Evolutionary conservation across 2,329 filamentous ascomycete species (phyloP), one percentile per base, ranked within the genome.

Genomic region (Hypocreales sp.): DNA sequence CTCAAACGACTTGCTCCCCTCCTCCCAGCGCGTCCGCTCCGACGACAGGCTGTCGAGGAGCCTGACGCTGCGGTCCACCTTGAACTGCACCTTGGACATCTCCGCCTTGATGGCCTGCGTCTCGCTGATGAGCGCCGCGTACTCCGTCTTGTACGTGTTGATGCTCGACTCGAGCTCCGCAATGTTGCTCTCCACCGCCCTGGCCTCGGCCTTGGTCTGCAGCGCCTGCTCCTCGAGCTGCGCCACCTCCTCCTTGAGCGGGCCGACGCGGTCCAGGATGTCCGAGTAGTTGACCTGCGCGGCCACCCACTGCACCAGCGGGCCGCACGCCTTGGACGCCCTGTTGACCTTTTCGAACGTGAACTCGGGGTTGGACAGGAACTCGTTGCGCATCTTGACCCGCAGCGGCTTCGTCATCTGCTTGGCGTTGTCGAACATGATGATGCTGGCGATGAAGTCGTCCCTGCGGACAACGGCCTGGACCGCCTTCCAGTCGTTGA

Each of bases 271-370:
- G 47, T 95, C 86, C 36, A 98, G 61, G 41, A 98, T 98, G 39
- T 90, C 84, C n/a, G 87, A 93, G 54, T 93, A 98, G 45, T 81
- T 84, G 47, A 98, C 90, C 55, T 98, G 90, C 13, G 90, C 92
- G 50, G 82, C 70, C 4, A 93, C 87, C 90, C 90, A 98, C 48
- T 94, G 84, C 12, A 98, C 87, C 10, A 98, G 67, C 15, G 90
- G 92, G 44, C 90, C 92, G 52, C 90, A 98, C 25, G 90, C 90
- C 59, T 90, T 94, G 57, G 81, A 92, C 34, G 90, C 90, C 42
- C 84, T 82, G 54, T 93, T 92, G 51, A 94, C 90, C 51, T 81
- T 81, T 48, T 98, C 90, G 42, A 86, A 92, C 0, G 86, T 94
- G 54, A 95, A 98, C 33, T 95, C 86, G 5, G 87, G 79, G 50